A percentile compares a stretch with the other conserved stretches of the same genome.
phyloP scores from a whole-genome alignment of 1,284 basidiomycete genomes.

The Chondrostereum purpureum region DNA sequence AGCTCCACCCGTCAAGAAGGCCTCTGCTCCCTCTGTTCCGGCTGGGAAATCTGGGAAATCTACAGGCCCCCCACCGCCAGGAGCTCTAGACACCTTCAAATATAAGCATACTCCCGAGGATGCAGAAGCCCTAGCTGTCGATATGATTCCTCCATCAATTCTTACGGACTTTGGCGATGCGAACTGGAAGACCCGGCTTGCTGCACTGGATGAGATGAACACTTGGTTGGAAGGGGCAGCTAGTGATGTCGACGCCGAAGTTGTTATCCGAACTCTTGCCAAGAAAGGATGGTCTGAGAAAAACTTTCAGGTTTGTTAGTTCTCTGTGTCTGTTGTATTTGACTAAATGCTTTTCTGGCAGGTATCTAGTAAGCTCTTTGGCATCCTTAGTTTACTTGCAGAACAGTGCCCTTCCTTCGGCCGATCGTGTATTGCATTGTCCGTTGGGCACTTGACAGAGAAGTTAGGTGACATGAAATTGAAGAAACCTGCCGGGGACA shows the following conservation, averaged over 20 bases:
- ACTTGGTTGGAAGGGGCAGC: conserved; percentile 74
- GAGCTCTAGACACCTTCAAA: conserved; percentile 79
- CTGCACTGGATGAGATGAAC: conserved; percentile 82
- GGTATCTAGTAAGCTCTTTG: conserved; percentile 87
- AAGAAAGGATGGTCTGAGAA: conserved; percentile 98
- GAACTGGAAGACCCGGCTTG: conserved; percentile 91
- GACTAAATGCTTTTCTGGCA: conserved; percentile 26
- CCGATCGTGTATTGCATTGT: conserved; percentile 79
- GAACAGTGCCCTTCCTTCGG: conserved; percentile 81
- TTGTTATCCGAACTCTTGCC: conserved; percentile 83
- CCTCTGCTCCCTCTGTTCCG: conserved; percentile 29
- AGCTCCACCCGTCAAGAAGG: conserved; percentile 17
- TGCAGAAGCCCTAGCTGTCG: conserved; percentile 76
- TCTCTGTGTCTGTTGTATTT: conserved; percentile 5
- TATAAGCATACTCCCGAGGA: conserved; percentile 91
- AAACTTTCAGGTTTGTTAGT: conserved; percentile 82
- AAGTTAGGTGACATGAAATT: conserved; percentile 96
- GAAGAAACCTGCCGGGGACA: conserved; percentile 95
- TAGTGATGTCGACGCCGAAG: conserved; percentile 77
- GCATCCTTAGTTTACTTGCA: conserved; percentile 69
- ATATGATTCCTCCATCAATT: conserved; percentile 69
- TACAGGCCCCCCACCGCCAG: conserved; percentile 44
- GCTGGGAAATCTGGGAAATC: conserved; percentile 37
- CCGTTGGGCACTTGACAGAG: conserved; percentile 83
- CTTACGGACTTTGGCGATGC: conserved; percentile 73